phyloP scores from a whole-genome alignment of 139 green algal genomes.

The Chlorella sp. region DNA sequence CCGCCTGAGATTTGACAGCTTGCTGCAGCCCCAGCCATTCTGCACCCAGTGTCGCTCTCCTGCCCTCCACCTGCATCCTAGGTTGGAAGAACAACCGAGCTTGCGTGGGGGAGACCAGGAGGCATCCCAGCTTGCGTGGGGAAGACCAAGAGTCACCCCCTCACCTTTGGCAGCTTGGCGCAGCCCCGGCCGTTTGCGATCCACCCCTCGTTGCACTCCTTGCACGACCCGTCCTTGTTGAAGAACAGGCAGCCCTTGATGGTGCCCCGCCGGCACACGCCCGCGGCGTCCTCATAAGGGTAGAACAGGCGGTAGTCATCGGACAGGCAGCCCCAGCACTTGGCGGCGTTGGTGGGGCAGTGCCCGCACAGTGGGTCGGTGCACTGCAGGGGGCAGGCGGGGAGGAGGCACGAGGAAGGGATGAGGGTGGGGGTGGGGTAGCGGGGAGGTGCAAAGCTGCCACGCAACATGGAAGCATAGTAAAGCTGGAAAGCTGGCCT shows the following conservation, averaged over 20 bases:
- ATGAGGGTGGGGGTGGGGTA: neutral
- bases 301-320: neutral
- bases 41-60: no score
- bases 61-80: no score
- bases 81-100: no score
- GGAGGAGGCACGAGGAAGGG: neutral
- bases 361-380: neutral
- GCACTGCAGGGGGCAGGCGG: slow-evolving; percentile 6
- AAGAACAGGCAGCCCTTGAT: neutral
- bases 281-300: neutral
- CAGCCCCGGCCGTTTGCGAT: neutral
- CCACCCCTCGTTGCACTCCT: neutral
- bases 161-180: neutral
- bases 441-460: neutral
- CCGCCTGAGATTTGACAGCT: no score
- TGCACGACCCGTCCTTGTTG: neutral
- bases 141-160: no score
- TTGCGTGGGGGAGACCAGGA: no score
- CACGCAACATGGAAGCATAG: no score
- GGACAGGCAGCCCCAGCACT: neutral
- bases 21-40: no score
- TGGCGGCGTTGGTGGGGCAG: neutral
- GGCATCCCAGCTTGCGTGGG: no score
- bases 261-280: neutral
- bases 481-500: no score